Evolutionary conservation across 2,329 filamentous ascomycete genomes (phyloP), one percentile per base, ranked within the genome.

Genomic region (Fusarium guadeloupense): DNA sequence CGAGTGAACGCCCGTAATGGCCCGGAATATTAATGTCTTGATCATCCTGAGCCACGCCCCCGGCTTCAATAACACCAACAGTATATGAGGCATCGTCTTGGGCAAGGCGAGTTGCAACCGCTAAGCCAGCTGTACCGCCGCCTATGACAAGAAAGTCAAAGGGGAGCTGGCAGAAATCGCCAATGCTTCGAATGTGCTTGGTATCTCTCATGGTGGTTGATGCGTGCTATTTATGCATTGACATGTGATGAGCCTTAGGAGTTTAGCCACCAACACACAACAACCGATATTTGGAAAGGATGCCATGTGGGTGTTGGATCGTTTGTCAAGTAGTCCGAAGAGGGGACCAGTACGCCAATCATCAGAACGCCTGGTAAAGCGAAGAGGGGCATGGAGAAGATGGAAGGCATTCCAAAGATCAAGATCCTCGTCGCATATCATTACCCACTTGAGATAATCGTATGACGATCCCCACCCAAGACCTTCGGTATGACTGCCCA

Each of bases 71-170:
- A 3, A 76, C 70, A 5, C 72, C 74, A 13, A 75, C 53, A 0
- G 28, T 71, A 47, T 35, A 76, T 57, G 60, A 59, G 3, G 61
- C 44, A 30, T 69, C 45, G 45, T 79, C 68, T 54, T 82, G 78
- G 2, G 79, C 77, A 4, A 86, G 73, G 1, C 81, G 76, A 9
- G 78, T 72, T 9, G 80, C 81, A 8, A 85, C 72, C 2, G 76
- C 77, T n/a, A 85, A 73, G 14, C 83, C 83, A 13, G 82, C 81
- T 7, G 81, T 84, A 7, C 83, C 83, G 30, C 83, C 83, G 26
- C 84, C 83, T 19, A 85, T 71, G 51, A 86, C 68, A 33, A 85
- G 61, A 50, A 72, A 76, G 56, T 74, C 71, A 33, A 73, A 76
- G 21, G 34, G 19, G 9, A 50, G 64, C 3, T 50, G 48, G 14